Evolutionary conservation across 2,329 filamentous ascomycete species (phyloP), one percentile per base, ranked within the genome.

Genomic region (Xylariaceae sp.): DNA sequence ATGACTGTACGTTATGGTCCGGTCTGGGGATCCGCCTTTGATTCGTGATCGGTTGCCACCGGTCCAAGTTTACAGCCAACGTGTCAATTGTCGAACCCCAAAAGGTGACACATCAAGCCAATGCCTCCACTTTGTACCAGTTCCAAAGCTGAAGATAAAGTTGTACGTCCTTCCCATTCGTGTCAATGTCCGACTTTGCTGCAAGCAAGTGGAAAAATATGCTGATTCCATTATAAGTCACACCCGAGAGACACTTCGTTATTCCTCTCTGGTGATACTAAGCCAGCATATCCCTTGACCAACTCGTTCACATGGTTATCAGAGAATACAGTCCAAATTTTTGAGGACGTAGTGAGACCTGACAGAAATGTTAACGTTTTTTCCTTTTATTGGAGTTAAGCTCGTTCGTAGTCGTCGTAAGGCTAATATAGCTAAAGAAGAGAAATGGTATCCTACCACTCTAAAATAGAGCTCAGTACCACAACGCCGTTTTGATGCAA

Each of bases 401-500:
- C 53, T 52, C 16, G 34, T 14, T 45, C 44, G 12, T 53, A 24
- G 36, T 41, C 36, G 23, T 44, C 43, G 33, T 50, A 24, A 12
- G 31, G 24, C 4, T 6, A 31, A 45, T 24, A 29, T 41, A 47
- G 31, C 29, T 29, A 26, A 46, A 36, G 14, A 37, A 47, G 29
- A 29, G 28, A 45, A 26, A 41, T 44, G 36, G 31, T 52, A 61
- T 58, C 54, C 49, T 54, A 28, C 37, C 11, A 34, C 28, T 53
- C 23, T 26, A 9, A 44, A 33, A 41, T 29, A 12, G 29, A 49
- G 48, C 21, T 24, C 11, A 8, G 21, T 44, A 11, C 17, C 37
- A 23, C 29, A 61, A 58, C 58, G 55, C 58, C 55, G 16, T 44
- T 51, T 16, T 12, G 34, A 61, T 58, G 55, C 54, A 51, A 41